These are phyloP conservation scores for Abrus pulchellus DNA, from an alignment of 306 rosid species.

Conservation along the genomic window DNA sequence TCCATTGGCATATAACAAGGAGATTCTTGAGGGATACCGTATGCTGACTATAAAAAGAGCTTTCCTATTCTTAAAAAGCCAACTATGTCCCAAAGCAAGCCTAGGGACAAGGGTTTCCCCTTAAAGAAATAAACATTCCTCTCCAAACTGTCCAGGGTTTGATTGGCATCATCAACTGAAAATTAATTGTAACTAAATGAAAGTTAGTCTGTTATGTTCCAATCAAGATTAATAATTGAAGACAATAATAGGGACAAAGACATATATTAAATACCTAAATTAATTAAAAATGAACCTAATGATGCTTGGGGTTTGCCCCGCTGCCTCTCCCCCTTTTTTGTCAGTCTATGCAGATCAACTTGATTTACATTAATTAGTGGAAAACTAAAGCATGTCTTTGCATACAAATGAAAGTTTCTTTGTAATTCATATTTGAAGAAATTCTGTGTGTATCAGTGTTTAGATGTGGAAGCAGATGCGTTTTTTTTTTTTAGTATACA, in stretches of 20 bases:
- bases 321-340: no score
- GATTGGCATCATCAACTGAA: constrained; percentile 6
- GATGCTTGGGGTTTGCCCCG: no score
- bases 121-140: constrained; percentile 10
- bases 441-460: background rate
- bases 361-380: background rate
- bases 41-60: no score
- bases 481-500: background rate
- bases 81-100: background rate
- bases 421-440: constrained; percentile 9
- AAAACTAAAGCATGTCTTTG: background rate
- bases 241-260: background rate
- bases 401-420: background rate
- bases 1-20: background rate
- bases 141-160: background rate
- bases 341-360: no score
- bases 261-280: background rate
- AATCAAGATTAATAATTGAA: background rate
- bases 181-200: background rate
- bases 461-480: background rate
- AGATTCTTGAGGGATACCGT: background rate
- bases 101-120: background rate
- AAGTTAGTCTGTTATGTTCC: background rate
- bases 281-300: background rate
- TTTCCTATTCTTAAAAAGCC: no score